These are phyloP conservation scores for Colletotrichum paranaense DNA, from an alignment of 2,329 filamentous ascomycete species.

Conservation along the genomic window DNA sequence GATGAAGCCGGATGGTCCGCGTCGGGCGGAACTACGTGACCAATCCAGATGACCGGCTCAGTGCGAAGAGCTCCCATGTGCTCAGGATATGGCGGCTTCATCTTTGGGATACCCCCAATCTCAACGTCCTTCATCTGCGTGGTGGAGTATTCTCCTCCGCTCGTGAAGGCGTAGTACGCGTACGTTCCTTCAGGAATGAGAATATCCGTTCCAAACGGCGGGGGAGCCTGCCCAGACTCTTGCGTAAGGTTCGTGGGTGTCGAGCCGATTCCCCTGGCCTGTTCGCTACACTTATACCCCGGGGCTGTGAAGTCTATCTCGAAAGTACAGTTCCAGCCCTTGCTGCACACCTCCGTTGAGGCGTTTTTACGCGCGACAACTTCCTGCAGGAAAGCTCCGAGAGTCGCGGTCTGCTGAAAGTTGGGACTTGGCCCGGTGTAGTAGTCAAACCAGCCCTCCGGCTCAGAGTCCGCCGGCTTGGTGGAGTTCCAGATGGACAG, in stretches of 20 bases:
- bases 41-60: conserved; percentile 50
- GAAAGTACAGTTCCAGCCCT: conserved; percentile 50
- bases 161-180: conserved; percentile 45
- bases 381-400: conserved; percentile 42
- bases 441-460: conserved; percentile 46
- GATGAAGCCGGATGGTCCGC: conserved; percentile 33
- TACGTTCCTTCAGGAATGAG: conserved; percentile 43
- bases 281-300: conserved; percentile 48
- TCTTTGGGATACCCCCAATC: conserved; percentile 43
- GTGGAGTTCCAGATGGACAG: conserved; percentile 48
- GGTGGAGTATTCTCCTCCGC: conserved; percentile 43
- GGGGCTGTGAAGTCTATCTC: conserved; percentile 46
- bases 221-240: conserved; percentile 38
- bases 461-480: conserved; percentile 36
- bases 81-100: conserved; percentile 38
- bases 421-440: conserved; percentile 42
- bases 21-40: conserved; percentile 39
- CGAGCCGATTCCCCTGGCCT: conserved; percentile 43
- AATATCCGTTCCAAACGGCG: conserved; percentile 43
- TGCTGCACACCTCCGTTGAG: conserved; percentile 45
- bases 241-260: conserved; percentile 38
- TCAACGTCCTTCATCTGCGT: conserved; percentile 40
- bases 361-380: conserved; percentile 41
- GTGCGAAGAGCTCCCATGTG: conserved; percentile 47
- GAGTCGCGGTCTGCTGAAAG: conserved; percentile 42